These are phyloP conservation scores for Boletus vermiculosoides DNA, from an alignment of 768 basidiomycete genomes.

Conservation along the genomic window DNA sequence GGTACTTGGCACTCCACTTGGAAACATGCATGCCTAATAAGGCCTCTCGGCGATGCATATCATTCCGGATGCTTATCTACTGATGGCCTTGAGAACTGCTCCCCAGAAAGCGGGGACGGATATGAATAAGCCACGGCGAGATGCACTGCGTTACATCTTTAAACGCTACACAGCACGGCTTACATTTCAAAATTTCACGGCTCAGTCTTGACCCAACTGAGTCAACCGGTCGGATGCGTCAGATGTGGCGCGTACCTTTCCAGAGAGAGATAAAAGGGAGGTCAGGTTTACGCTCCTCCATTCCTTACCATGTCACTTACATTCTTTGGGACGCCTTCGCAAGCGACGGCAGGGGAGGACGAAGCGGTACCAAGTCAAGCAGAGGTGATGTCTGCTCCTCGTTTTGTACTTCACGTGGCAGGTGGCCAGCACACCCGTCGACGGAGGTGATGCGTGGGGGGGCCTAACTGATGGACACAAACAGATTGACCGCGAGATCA, in stretches of 20 bases:
- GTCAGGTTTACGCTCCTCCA: background rate
- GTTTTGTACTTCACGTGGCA: background rate
- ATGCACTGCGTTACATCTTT: background rate
- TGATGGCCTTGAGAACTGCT: background rate
- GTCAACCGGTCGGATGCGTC: background rate
- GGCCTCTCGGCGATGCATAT: too few species aligned
- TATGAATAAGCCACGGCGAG: background rate
- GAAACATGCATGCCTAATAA: background rate
- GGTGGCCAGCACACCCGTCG: background rate
- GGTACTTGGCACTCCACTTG: too few species aligned
- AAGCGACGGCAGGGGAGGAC: background rate
- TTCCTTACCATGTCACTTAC: slow-evolving; percentile 3
- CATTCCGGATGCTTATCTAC: too few species aligned
- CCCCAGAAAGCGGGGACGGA: background rate
- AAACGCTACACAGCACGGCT: background rate
- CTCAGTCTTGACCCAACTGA: background rate
- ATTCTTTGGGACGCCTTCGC: background rate
- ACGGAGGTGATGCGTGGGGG: background rate
- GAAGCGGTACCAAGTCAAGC: slow-evolving; percentile 3
- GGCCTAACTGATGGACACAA: background rate
- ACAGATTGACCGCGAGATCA: slow-evolving; percentile 25
- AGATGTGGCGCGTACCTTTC: background rate
- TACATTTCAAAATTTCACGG: background rate
- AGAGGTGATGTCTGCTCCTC: slow-evolving; percentile 12
- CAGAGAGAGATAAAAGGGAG: slow-evolving; percentile 7